Evolutionary conservation across 2,329 filamentous ascomycete species (phyloP), one percentile per base, ranked within the genome.

Genomic region (Dendrostoma leiphaemia): DNA sequence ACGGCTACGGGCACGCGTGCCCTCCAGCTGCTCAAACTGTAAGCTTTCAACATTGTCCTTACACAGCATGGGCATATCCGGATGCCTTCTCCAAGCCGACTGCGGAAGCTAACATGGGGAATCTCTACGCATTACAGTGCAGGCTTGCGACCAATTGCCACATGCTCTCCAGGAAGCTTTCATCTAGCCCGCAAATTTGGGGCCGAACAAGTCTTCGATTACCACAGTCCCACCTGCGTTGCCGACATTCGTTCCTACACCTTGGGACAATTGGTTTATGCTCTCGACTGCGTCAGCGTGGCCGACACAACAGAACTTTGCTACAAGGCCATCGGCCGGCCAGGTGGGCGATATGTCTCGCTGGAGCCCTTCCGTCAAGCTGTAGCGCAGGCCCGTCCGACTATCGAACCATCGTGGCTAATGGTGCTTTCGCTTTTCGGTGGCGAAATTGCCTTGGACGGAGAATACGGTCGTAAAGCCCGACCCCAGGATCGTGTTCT

Each of bases 201-300:
- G 24, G 74, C 74, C 0, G 68, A 66, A 12, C 61, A 62, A 13
- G 67, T 61, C 2, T 77, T 75, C 58, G 73, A 78, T 64, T 76
- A 67, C 53, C 46, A 46, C 29, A 52, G 6, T 26, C 32, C 24
- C 12, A 58, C 53, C 38, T 56, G 54, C 24, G 57, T 40, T 15
- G 54, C 53, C 1, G 63, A 69, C 6, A 71, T 78, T 51, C 59
- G 63, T 0, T 48, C 44, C 2, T 68, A 70, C 57, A 76, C 73
- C 15, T 3, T 13, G 17, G 1, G 49, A 60, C 3, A 69, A 72
- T 64, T 77, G 3, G 52, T 46, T 1, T 70, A 69, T 41, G 67
- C 63, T 1, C 52, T 77, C 1, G 75, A 77, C 60, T 71, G 65
- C 51, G 62, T 76, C 32, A 59, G 68, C 0, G 59, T 64, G 28